phyloP scores from a whole-genome alignment of 306 rosid genomes.

The Quercus berberidifolia region DNA sequence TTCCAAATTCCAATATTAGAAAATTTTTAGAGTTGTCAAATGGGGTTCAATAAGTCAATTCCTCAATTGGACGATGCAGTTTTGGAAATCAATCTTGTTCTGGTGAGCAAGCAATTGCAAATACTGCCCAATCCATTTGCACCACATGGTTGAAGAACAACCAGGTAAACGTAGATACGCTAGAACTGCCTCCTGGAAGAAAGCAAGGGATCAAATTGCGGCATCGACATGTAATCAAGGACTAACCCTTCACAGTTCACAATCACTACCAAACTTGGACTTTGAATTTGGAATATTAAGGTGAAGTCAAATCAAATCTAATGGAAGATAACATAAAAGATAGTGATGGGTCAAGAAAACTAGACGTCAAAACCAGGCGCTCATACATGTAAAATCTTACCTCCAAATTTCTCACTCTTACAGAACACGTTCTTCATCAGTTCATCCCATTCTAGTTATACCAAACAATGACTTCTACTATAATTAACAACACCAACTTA shows the following conservation, averaged over 20 bases:
- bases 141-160: not conserved
- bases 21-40: too few relatives aligned
- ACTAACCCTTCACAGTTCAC: not conserved
- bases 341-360: not conserved
- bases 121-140: not conserved
- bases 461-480: too few relatives aligned
- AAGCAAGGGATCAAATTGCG: not conserved
- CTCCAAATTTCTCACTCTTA: too few relatives aligned
- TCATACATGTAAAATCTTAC: not conserved
- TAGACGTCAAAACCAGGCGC: not conserved
- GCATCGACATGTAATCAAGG: not conserved
- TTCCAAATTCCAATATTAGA: too few relatives aligned
- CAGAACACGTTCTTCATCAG: too few relatives aligned
- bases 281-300: not conserved
- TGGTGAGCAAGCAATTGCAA: not conserved
- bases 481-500: too few relatives aligned
- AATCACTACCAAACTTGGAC: not conserved
- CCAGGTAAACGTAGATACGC: not conserved
- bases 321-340: not conserved
- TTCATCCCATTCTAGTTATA: too few relatives aligned
- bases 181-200: not conserved
- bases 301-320: not conserved
- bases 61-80: not conserved
- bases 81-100: not conserved
- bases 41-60: not conserved